Base-by-base conservation (phyloP, 1,284 basidiomycete species). In the Cutaneotrichosporon sp. region DNA sequence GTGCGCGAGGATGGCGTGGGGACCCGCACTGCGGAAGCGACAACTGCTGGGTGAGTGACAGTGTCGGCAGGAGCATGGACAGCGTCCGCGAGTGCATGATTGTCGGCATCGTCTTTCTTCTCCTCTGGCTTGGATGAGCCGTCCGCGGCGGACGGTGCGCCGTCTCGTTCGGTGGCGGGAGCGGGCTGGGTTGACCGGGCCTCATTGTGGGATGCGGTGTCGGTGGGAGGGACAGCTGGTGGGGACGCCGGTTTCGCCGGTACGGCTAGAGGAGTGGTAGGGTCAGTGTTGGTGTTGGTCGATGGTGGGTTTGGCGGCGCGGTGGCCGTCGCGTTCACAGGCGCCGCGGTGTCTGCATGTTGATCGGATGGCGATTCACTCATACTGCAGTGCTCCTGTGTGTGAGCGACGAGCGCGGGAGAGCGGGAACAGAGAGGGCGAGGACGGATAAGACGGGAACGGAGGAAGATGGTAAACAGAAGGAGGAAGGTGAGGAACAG, bases 1-100 rank as follows among this genome's bases (percentile, higher is more conserved):
- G 76, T 77, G 10, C 77, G 70, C 1, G 76, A 76, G 1, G 74
- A 73, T 0, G 77, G 76, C 5, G 75, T 73, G 1, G 70, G 70
- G 14, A 75, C 65, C 18, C 75, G 72, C 11, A 42, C 61, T 14
- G 67, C 65, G 7, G 63, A 59, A 4, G 64, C 58, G n/a, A 64
- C 58, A n/a, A 47, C 38, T 4, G 55, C n/a, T n/a, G 63, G 13
- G 32, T 18, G 30, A 14, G 34, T n/a, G 16, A 36, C 30, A n/a
- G 47, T 13, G 46, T 59, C 36, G 38, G 36, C 50, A 5, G 34
- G 32, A 13, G 58, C 42, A 42, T 42, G 40, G 40, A 18, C 14
- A 42, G 40, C 40, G 40, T 13, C 11, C 5, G 40, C 14, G 40
- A 6, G 11, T 46, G 42, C 3, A 2, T 46, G 18, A 46, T 7